Evolutionary conservation across 306 rosid species (phyloP).

Genomic region (Ormosia emarginata): DNA sequence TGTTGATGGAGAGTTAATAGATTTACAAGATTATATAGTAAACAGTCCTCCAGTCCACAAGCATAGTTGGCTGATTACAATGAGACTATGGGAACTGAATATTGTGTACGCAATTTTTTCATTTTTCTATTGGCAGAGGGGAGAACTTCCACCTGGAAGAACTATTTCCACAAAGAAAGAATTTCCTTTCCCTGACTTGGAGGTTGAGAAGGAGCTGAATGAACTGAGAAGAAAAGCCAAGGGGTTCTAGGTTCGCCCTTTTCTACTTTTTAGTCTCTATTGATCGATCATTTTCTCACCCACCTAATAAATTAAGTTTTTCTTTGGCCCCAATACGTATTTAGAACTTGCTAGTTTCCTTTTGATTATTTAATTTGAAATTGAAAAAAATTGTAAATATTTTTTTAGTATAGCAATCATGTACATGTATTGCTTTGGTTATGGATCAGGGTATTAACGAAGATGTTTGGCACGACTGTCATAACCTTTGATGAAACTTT

Average conservation of each 20-base stretch:
- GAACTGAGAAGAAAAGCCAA: slow-evolving; percentile 15
- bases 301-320: neutral
- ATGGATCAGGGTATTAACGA: neutral
- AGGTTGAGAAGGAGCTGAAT: slow-evolving; percentile 18
- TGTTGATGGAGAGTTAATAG: neutral
- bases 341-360: neutral
- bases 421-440: neutral
- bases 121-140: neutral
- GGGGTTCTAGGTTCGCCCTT: neutral
- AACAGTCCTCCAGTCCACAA: neutral
- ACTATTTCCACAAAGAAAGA: slow-evolving; percentile 4
- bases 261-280: neutral
- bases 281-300: neutral
- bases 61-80: neutral
- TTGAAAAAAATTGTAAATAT: neutral
- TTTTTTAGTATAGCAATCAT: neutral
- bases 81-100: neutral
- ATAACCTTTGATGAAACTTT: neutral
- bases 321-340: neutral
- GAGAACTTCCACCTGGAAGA: slow-evolving; percentile 28
- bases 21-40: neutral
- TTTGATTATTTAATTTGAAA: neutral
- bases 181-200: slow-evolving; percentile 15
- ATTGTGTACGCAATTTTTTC: no score
- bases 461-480: neutral